Conservation (phyloP, 2,329 filamentous ascomycete genomes). For the Fonsecaea pugnacius region DNA sequence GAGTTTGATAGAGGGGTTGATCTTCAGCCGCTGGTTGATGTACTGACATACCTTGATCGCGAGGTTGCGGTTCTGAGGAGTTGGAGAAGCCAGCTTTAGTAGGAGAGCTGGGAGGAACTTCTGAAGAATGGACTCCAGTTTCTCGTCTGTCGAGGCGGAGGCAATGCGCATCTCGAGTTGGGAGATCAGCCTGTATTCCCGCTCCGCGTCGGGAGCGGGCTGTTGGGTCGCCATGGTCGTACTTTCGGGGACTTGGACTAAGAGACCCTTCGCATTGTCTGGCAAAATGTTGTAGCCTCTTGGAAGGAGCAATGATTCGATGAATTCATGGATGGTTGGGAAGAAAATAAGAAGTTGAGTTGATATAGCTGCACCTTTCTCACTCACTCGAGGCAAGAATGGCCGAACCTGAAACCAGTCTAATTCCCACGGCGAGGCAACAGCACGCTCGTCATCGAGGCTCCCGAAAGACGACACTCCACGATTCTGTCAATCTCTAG, state of each 20-base stretch:
- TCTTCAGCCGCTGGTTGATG: conserved; percentile 67
- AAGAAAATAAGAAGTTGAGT: background rate
- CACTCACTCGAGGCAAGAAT: background rate
- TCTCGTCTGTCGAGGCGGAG: conserved; percentile 79
- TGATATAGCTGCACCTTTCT: background rate
- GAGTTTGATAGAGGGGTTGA: conserved; percentile 68
- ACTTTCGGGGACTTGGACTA: background rate
- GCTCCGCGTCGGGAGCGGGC: conserved; percentile 56
- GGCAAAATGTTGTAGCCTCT: background rate
- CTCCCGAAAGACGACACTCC: background rate
- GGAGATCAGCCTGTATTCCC: conserved; percentile 79
- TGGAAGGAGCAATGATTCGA: background rate
- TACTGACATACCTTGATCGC: conserved; percentile 73
- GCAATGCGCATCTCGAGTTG: conserved; percentile 85
- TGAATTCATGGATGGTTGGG: background rate
- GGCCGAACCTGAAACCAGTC: conserved; percentile 1
- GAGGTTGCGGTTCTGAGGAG: conserved; percentile 79
- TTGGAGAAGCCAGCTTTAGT: conserved; percentile 81
- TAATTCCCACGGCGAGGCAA: conserved; percentile 15
- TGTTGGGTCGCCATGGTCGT: conserved; percentile 9
- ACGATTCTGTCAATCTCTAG: conserved; percentile 19
- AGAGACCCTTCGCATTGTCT: background rate
- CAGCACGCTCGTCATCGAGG: conserved; percentile 24
- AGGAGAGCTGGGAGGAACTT: conserved; percentile 80
- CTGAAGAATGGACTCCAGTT: conserved; percentile 76